phyloP scores from a whole-genome alignment of 164 flowering plant genomes.

The Malania oleifera region DNA sequence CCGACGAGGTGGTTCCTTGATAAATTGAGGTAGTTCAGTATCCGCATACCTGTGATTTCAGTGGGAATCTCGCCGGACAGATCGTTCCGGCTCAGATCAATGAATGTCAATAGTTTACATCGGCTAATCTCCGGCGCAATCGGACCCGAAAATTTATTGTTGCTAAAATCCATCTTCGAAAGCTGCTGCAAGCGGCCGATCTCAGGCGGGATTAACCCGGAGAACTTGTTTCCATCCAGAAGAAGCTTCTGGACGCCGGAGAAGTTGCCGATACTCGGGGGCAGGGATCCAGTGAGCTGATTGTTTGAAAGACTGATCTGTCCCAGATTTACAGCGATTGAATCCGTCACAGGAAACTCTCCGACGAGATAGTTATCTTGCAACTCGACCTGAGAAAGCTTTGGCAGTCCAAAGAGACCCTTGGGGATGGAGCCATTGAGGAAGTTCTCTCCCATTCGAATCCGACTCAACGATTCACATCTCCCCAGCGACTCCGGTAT shows the following conservation, averaged over 20 bases:
- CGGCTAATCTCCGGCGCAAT: constrained; percentile 72
- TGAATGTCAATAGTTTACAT: constrained; percentile 72
- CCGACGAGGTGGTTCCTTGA: constrained; percentile 82
- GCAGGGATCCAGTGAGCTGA: constrained; percentile 63
- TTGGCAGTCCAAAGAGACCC: constrained; percentile 67
- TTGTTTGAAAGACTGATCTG: constrained; percentile 87
- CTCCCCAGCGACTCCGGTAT: constrained; percentile 76
- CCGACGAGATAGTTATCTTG: constrained; percentile 76
- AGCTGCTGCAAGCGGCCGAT: constrained; percentile 84
- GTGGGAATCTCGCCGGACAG: constrained; percentile 75
- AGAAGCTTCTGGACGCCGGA: constrained; percentile 84
- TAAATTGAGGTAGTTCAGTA: constrained; percentile 76
- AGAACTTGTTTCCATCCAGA: constrained; percentile 78
- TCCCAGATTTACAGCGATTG: constrained; percentile 47
- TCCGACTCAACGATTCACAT: constrained; percentile 61
- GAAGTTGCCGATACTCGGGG: constrained; percentile 72
- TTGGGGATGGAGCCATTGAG: constrained; percentile 84
- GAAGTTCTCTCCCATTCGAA: constrained; percentile 86
- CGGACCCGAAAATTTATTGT: constrained; percentile 62
- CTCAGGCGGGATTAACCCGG: constrained; percentile 70
- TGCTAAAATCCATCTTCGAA: constrained; percentile 83
- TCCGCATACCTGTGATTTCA: constrained; percentile 73
- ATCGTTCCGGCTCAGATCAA: constrained; percentile 83
- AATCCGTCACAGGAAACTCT: constrained; percentile 48
- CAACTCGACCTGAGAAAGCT: constrained; percentile 73